Percentiles rank a stretch among this genome's conserved stretches.
Evolutionary conservation across 805 yeast species (phyloP).

Genomic region (Barnettozyma sucrosica): DNA sequence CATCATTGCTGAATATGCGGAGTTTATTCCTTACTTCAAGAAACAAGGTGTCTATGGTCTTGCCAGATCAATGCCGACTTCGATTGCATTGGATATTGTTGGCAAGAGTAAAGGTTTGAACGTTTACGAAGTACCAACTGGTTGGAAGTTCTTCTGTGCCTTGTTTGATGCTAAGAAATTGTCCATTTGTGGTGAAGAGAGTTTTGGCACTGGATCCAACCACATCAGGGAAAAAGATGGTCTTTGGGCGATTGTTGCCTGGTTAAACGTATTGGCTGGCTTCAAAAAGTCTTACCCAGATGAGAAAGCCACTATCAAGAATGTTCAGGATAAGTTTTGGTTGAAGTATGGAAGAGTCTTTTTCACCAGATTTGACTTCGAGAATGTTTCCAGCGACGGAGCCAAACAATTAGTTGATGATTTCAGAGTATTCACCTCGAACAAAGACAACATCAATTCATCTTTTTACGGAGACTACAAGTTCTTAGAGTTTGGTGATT

Average conservation of each 20-base stretch:
- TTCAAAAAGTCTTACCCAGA: conserved; percentile 57
- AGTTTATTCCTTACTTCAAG: conserved; percentile 87
- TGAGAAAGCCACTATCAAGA: conserved; percentile 58
- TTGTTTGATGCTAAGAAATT: conserved; percentile 88
- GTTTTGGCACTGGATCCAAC: conserved; percentile 96
- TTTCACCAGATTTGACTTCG: conserved; percentile 93
- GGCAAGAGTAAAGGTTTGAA: conserved; percentile 71
- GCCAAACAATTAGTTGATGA: conserved; percentile 63
- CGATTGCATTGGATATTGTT: conserved; percentile 88
- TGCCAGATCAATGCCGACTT: conserved; percentile 97
- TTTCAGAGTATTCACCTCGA: conserved; percentile 36
- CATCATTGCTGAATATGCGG: conserved; percentile 89
- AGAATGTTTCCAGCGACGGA: conserved; percentile 69
- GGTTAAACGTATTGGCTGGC: conserved; percentile 92
- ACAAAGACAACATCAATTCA: conserved; percentile 41
- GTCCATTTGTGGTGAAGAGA: conserved; percentile 96
- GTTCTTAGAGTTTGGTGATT: conserved; percentile 78
- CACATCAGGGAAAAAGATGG: conserved; percentile 98
- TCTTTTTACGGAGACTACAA: conserved; percentile 41
- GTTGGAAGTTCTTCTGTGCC: conserved; percentile 98
- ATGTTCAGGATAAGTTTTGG: conserved; percentile 87
- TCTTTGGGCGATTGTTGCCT: conserved; percentile 93
- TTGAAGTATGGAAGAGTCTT: conserved; percentile 90
- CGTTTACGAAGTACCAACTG: conserved; percentile 94
- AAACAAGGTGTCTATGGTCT: conserved; percentile 84